These are phyloP conservation scores for Penicillium soppii DNA, from an alignment of 495 filamentous ascomycete species.

Conservation along the genomic window DNA sequence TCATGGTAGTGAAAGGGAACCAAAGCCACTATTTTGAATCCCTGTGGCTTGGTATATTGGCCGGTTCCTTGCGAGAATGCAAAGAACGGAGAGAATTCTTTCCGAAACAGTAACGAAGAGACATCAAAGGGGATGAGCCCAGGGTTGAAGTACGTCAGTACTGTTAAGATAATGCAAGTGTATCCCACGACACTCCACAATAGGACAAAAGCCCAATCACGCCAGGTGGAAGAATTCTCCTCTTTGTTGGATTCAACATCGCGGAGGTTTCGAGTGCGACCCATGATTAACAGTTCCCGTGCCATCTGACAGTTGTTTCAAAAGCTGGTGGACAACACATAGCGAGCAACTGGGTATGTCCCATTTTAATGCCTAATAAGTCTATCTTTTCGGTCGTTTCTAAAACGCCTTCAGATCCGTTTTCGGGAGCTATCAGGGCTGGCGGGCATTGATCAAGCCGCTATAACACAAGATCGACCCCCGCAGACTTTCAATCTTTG, in stretches of 20 bases:
- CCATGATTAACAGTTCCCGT: slow-evolving; percentile 21
- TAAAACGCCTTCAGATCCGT: slow-evolving; percentile 8
- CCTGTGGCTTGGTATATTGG: slow-evolving; percentile 40
- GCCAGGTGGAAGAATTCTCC: slow-evolving; percentile 14
- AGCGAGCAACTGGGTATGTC: background rate
- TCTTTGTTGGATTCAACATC: slow-evolving; percentile 23
- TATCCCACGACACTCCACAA: slow-evolving; percentile 29
- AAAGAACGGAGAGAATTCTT: slow-evolving; percentile 27
- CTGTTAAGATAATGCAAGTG: slow-evolving; percentile 21
- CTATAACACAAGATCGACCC: slow-evolving; percentile 15
- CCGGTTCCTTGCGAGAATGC: slow-evolving; percentile 30
- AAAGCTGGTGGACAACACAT: background rate
- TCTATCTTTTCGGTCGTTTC: slow-evolving; percentile 3
- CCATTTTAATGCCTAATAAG: slow-evolving; percentile 15
- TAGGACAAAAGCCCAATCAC: slow-evolving; percentile 21
- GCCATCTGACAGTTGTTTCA: background rate
- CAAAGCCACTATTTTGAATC: slow-evolving; percentile 47
- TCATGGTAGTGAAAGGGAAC: slow-evolving; percentile 49
- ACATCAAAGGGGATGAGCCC: slow-evolving; percentile 22
- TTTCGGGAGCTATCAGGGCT: slow-evolving; percentile 11
- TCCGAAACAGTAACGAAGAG: slow-evolving; percentile 23
- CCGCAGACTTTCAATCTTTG: background rate
- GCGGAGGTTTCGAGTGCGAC: slow-evolving; percentile 7
- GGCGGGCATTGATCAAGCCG: background rate
- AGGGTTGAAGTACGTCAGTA: slow-evolving; percentile 22